These are phyloP conservation scores for Wickerhamiella azymoides DNA, from an alignment of 805 yeast species.

Conservation along the genomic window DNA sequence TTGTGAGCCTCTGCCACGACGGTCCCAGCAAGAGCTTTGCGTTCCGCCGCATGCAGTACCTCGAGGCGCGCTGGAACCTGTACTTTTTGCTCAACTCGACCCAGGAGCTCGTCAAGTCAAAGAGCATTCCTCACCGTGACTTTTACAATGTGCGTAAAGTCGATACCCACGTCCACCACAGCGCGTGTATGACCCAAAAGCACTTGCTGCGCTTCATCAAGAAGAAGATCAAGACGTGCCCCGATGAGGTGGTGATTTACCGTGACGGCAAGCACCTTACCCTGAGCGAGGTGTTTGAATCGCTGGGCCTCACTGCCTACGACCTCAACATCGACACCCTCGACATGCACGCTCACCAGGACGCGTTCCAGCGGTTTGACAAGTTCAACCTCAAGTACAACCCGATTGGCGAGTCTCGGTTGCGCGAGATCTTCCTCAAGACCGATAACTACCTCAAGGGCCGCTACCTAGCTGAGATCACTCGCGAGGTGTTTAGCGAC, in stretches of 20 bases:
- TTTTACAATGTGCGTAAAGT: slow-evolving; percentile 93
- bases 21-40: slow-evolving; percentile 97
- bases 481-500: slow-evolving; percentile 87
- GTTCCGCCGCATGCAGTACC: slow-evolving; percentile 77
- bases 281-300: slow-evolving; percentile 77
- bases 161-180: slow-evolving; percentile 96
- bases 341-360: slow-evolving; percentile 99
- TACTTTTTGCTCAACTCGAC: slow-evolving; percentile 80
- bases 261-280: slow-evolving; percentile 87
- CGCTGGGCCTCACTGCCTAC: slow-evolving; percentile 82
- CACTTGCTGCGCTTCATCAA: slow-evolving; percentile 89
- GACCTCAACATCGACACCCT: slow-evolving; percentile 91
- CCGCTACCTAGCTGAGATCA: slow-evolving; percentile 78
- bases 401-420: slow-evolving; percentile 95
- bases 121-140: slow-evolving; percentile 91
- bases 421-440: slow-evolving; percentile 89
- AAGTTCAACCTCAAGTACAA: slow-evolving; percentile 93
- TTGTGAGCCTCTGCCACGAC: slow-evolving; percentile 67
- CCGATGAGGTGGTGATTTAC: slow-evolving; percentile 80
- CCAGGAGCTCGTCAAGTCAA: slow-evolving; percentile 81
- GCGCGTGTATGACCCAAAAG: slow-evolving; percentile 98
- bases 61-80: slow-evolving; percentile 94
- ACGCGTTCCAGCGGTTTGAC: slow-evolving; percentile 94
- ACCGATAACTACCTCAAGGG: slow-evolving; percentile 91
- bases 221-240: slow-evolving; percentile 75